Conservation (phyloP, 83 land plant genomes). For the Picea engelmannii region DNA sequence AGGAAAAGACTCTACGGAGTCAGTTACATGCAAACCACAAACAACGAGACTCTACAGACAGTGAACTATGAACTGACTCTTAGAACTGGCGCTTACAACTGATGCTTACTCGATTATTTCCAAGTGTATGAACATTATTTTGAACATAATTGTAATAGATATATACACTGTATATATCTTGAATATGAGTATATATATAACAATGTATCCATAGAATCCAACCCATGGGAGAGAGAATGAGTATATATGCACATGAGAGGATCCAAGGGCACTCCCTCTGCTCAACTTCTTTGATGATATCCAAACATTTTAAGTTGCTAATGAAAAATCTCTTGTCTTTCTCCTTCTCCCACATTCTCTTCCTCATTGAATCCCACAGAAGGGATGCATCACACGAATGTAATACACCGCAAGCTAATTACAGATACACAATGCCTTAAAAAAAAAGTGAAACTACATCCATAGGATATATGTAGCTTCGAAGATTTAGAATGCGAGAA, state of each 20-base stretch:
- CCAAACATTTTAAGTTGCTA: constrained; percentile 62
- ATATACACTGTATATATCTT: not conserved
- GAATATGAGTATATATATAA: not conserved
- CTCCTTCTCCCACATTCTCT: constrained; percentile 68
- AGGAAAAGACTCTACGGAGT: too few species aligned
- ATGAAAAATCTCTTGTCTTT: constrained; percentile 69
- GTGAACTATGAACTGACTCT: too few species aligned
- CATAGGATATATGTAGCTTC: too few species aligned
- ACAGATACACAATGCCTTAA: too few species aligned
- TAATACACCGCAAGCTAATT: too few species aligned
- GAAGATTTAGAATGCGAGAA: too few species aligned
- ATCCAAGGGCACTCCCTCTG: constrained; percentile 71
- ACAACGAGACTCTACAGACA: too few species aligned
- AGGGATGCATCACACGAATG: constrained; percentile 66
- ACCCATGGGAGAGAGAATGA: constrained; percentile 60
- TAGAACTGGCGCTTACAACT: too few species aligned
- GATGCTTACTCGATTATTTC: too few species aligned
- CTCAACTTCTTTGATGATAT: constrained; percentile 59
- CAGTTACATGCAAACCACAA: too few species aligned
- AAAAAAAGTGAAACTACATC: too few species aligned
- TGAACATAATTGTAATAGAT: not conserved
- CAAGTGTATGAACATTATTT: not conserved
- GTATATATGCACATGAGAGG: constrained; percentile 68
- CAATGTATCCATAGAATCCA: constrained; percentile 48
- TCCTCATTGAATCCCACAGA: constrained; percentile 63